Conservation (phyloP, 371 early-diverging fungal species). For the Mucor piriformis region DNA sequence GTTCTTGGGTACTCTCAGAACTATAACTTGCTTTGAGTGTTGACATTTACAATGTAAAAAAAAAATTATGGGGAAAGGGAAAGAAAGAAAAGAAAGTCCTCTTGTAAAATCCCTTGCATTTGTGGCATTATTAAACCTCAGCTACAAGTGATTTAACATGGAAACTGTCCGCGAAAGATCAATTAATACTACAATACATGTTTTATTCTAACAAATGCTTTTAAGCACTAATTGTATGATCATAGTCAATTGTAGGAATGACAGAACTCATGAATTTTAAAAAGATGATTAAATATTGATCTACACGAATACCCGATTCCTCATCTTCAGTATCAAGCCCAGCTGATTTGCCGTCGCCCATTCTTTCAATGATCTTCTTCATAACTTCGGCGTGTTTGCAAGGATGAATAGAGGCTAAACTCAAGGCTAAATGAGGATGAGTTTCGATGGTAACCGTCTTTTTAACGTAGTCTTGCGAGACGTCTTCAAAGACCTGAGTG, state of each 20-base stretch:
- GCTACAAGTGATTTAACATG: too few species aligned
- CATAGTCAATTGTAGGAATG: constrained; percentile 97
- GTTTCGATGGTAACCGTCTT: constrained; percentile 97
- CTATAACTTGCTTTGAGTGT: constrained; percentile 18
- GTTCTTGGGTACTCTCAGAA: not conserved
- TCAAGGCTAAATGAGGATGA: constrained; percentile 88
- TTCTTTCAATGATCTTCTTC: constrained; percentile 91
- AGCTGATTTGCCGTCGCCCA: constrained; percentile 53
- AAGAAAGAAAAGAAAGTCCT: not conserved
- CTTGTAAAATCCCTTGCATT: too few species aligned
- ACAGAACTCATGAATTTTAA: constrained; percentile 96
- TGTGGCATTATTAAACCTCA: too few species aligned
- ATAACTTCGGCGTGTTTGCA: constrained; percentile 98
- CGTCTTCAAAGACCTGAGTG: constrained; percentile 92
- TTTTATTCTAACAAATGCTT: too few species aligned
- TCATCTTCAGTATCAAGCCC: constrained; percentile 20
- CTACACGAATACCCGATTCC: constrained; percentile 75
- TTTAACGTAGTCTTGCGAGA: constrained; percentile 95
- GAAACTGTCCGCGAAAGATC: too few species aligned
- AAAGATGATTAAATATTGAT: constrained; percentile 93
- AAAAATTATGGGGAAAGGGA: too few species aligned
- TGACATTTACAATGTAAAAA: constrained; percentile 1
- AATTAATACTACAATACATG: too few species aligned
- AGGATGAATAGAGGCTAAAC: constrained; percentile 93
- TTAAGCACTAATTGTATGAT: constrained; percentile 78